A percentile compares a stretch with the other conserved stretches of the same genome.
Conservation (phyloP, 148 eudicot species). For the Beta vulgaris region DNA sequence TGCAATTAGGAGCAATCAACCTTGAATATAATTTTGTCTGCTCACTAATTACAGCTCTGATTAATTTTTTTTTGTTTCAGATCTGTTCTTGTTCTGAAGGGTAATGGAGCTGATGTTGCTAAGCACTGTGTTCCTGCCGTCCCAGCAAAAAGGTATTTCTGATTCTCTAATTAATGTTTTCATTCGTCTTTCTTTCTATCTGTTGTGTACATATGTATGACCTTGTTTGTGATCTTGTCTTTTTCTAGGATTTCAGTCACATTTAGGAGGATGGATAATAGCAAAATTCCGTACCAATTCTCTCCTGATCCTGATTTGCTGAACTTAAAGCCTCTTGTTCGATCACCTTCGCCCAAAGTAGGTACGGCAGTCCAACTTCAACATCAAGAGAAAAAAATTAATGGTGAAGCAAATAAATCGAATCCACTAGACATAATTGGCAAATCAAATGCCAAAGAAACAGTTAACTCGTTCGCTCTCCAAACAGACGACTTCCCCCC, state of each 20-base stretch:
- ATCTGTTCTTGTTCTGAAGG: slow-evolving; percentile 55
- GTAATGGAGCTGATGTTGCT: slow-evolving; percentile 62
- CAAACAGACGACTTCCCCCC: slow-evolving; percentile 40
- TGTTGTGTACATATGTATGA: neutral
- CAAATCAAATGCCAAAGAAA: neutral
- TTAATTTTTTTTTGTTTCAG: slow-evolving; percentile 28
- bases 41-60: neutral
- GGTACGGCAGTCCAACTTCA: slow-evolving; percentile 14
- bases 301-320: slow-evolving; percentile 43
- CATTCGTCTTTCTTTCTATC: neutral
- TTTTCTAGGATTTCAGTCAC: slow-evolving; percentile 57
- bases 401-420: slow-evolving; percentile 4
- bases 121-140: slow-evolving; percentile 67
- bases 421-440: neutral
- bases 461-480: slow-evolving; percentile 13
- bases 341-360: slow-evolving; percentile 19
- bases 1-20: too few relatives aligned
- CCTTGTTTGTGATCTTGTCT: neutral
- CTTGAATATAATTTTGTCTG: neutral
- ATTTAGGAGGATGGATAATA: slow-evolving; percentile 59
- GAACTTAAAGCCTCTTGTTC: slow-evolving; percentile 38
- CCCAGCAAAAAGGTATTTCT: slow-evolving; percentile 43
- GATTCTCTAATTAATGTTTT: neutral
- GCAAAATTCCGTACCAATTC: slow-evolving; percentile 44
- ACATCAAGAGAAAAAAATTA: slow-evolving; percentile 11